Conservation (phyloP, 1,284 basidiomycete genomes). For the Bondarzewia mesenterica region DNA sequence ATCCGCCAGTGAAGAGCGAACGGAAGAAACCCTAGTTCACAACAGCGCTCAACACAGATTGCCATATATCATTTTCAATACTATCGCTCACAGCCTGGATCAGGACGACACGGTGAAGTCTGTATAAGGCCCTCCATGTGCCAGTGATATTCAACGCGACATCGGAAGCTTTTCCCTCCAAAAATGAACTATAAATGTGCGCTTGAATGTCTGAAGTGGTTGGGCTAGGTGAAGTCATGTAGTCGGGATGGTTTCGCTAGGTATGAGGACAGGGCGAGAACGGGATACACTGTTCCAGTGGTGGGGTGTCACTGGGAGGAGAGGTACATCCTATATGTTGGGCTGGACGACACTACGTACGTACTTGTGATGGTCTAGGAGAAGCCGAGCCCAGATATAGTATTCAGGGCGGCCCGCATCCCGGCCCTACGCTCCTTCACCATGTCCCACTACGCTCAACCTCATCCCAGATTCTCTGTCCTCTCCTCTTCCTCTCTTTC, state of each 20-base stretch:
- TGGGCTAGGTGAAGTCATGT: slow-evolving; percentile 12
- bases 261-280: background rate
- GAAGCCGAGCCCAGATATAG: too few relatives aligned
- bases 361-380: too few relatives aligned
- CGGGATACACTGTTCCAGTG: too few relatives aligned
- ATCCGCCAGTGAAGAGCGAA: slow-evolving; percentile 77
- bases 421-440: background rate
- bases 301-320: too few relatives aligned
- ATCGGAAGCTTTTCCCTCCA: slow-evolving; percentile 68
- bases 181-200: slow-evolving; percentile 71
- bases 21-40: slow-evolving; percentile 85
- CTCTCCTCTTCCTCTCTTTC: slow-evolving; percentile 59
- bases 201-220: slow-evolving; percentile 47
- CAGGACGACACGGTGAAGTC: slow-evolving; percentile 74
- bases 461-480: slow-evolving; percentile 61
- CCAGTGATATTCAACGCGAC: slow-evolving; percentile 64
- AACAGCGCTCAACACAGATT: background rate
- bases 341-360: too few relatives aligned
- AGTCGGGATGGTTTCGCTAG: slow-evolving; percentile 7
- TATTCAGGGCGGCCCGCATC: background rate
- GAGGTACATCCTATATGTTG: too few relatives aligned
- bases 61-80: background rate
- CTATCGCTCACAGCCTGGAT: slow-evolving; percentile 78
- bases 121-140: slow-evolving; percentile 71
- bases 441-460: slow-evolving; percentile 24